Conservation (phyloP, 192 early-diverging fungal genomes). For the Gaertneriomyces semiglobifer region DNA sequence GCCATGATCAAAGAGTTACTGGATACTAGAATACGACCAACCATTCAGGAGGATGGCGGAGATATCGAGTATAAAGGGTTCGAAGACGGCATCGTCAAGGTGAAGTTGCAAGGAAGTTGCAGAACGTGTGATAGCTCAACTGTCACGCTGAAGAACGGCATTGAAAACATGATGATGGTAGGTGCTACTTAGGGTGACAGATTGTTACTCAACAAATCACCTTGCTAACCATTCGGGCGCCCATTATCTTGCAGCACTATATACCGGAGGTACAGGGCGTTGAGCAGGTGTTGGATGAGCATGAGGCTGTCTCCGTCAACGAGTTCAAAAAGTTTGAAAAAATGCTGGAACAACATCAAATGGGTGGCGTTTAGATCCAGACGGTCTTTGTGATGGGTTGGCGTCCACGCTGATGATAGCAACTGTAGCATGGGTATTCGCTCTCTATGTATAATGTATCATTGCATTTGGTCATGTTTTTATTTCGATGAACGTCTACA, state of each 20-base stretch:
- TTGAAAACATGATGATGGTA: conserved; percentile 96
- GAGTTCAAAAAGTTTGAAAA: conserved; percentile 91
- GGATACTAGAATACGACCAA: conserved; percentile 89
- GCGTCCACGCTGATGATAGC: too few species aligned
- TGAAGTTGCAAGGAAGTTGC: conserved; percentile 94
- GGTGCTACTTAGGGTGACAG: neutral
- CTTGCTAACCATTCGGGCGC: too few species aligned
- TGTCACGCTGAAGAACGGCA: conserved; percentile 96
- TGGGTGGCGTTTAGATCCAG: conserved; percentile 16
- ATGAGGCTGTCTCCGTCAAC: conserved; percentile 68
- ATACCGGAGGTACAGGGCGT: conserved; percentile 83
- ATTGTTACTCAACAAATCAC: neutral
- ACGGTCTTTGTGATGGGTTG: too few species aligned
- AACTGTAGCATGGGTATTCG: too few species aligned
- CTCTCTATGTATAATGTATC: too few species aligned
- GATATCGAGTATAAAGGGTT: conserved; percentile 96
- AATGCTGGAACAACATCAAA: conserved; percentile 25
- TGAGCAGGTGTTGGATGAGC: conserved; percentile 87
- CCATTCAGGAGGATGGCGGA: conserved; percentile 98
- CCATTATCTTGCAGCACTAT: conserved; percentile 65
- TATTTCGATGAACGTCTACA: too few species aligned
- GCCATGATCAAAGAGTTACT: conserved; percentile 98
- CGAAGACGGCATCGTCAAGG: conserved; percentile 78
- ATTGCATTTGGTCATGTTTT: too few species aligned
- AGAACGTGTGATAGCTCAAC: conserved; percentile 84